A percentile compares a stretch with the other conserved stretches of the same genome.
phyloP scores from a whole-genome alignment of 1,139 yeast species.

The Protomyces inundatus region DNA sequence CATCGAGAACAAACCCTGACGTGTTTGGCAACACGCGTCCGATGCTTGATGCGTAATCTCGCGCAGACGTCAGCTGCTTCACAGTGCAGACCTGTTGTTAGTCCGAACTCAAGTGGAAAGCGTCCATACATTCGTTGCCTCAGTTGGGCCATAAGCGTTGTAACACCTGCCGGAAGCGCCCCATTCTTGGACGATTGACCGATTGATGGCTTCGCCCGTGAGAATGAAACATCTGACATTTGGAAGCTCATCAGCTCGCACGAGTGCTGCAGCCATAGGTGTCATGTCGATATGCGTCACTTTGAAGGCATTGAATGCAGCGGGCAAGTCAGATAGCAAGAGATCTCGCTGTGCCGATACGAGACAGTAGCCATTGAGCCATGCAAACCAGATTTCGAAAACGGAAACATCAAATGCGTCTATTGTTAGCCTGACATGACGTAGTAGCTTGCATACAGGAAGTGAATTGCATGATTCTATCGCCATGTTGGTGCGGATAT shows the following conservation, averaged over 20 bases:
- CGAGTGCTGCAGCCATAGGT: slow-evolving; percentile 30
- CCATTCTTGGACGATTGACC: slow-evolving; percentile 26
- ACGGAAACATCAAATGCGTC: slow-evolving; percentile 33
- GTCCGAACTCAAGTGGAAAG: neutral
- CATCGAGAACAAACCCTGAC: slow-evolving; percentile 30
- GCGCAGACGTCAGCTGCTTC: neutral
- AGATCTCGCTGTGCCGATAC: slow-evolving; percentile 24
- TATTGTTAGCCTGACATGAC: neutral
- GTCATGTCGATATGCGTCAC: slow-evolving; percentile 33
- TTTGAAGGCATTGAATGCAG: slow-evolving; percentile 10
- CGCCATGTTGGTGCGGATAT: slow-evolving; percentile 25
- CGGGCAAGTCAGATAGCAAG: slow-evolving; percentile 26
- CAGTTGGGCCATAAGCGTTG: slow-evolving; percentile 34
- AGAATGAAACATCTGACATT: slow-evolving; percentile 27
- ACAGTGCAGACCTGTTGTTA: neutral
- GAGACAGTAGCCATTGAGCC: slow-evolving; percentile 29
- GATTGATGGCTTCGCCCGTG: slow-evolving; percentile 30
- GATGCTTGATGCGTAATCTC: slow-evolving; percentile 26
- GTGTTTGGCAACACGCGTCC: slow-evolving; percentile 31
- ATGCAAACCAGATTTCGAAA: slow-evolving; percentile 33
- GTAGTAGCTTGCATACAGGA: slow-evolving; percentile 26
- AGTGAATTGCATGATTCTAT: slow-evolving; percentile 32
- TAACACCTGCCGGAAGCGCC: slow-evolving; percentile 23
- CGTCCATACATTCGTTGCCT: slow-evolving; percentile 28
- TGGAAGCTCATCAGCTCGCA: slow-evolving; percentile 16